phyloP scores from a whole-genome alignment of 257 asterid species.

The Solanum pinnatisectum region DNA sequence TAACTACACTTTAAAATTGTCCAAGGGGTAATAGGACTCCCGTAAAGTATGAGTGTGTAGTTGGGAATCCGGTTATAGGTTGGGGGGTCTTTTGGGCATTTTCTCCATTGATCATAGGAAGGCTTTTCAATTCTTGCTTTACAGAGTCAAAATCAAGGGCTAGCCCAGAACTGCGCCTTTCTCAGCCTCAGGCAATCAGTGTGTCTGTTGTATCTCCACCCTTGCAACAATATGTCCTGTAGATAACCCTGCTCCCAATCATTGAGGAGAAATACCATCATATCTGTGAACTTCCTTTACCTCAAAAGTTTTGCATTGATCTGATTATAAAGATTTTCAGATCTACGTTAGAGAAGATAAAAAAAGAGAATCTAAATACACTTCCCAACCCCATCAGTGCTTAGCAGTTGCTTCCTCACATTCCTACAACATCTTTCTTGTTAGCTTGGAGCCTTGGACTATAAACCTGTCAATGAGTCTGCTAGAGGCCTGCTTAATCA shows the following conservation, averaged over 20 bases:
- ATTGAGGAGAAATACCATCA: not conserved
- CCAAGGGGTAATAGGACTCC: no score
- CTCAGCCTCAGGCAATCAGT: not conserved
- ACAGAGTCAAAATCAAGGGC: not conserved
- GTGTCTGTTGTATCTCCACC: not conserved
- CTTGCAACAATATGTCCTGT: not conserved
- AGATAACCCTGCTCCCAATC: not conserved
- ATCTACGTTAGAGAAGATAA: not conserved
- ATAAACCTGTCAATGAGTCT: not conserved
- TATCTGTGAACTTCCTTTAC: not conserved
- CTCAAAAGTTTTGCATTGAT: not conserved
- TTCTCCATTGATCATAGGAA: not conserved
- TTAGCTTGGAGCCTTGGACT: not conserved
- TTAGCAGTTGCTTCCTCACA: not conserved
- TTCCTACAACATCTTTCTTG: not conserved
- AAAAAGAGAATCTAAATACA: not conserved
- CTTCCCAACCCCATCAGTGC: not conserved
- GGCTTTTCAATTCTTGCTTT: not conserved
- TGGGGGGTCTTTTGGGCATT: no score
- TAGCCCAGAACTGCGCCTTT: not conserved
- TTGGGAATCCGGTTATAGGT: no score
- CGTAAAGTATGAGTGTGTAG: no score
- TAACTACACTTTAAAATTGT: no score
- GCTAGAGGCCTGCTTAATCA: not conserved
- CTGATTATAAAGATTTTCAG: not conserved